Conservation (phyloP, 2,329 filamentous ascomycete species). For the Hortaea werneckii region DNA sequence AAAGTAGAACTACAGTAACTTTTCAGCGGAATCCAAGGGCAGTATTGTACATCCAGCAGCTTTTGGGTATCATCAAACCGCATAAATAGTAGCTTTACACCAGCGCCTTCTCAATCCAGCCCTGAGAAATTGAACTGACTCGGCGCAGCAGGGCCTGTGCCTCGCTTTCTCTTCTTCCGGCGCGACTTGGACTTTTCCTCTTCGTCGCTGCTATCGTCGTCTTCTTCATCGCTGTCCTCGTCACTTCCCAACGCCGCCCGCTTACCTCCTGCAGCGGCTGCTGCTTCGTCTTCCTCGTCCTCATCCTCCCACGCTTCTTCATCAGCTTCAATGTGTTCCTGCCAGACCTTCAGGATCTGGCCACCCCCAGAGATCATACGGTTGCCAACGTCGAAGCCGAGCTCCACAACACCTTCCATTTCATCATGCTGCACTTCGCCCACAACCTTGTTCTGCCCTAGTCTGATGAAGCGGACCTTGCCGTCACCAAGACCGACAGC, state of each 20-base stretch:
- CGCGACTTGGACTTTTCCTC: slow-evolving; percentile 27
- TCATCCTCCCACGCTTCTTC: slow-evolving; percentile 37
- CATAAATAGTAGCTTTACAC: background rate
- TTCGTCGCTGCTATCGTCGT: slow-evolving; percentile 24
- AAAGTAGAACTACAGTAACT: too few species aligned
- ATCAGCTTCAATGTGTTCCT: slow-evolving; percentile 52
- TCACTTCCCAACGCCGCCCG: slow-evolving; percentile 18
- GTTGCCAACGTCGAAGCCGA: slow-evolving; percentile 76
- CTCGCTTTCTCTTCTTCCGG: slow-evolving; percentile 32
- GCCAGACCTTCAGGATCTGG: slow-evolving; percentile 80
- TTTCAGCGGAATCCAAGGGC: too few species aligned
- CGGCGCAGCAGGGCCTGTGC: slow-evolving; percentile 17
- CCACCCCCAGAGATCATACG: slow-evolving; percentile 87
- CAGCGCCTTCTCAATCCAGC: slow-evolving; percentile 11
- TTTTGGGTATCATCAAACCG: background rate
- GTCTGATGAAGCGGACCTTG: slow-evolving; percentile 62
- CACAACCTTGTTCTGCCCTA: slow-evolving; percentile 63
- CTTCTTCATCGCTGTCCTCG: slow-evolving; percentile 33
- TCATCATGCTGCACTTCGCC: slow-evolving; percentile 67
- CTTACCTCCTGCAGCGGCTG: slow-evolving; percentile 38
- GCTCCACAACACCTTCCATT: slow-evolving; percentile 68
- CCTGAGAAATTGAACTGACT: slow-evolving; percentile 14
- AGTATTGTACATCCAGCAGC: background rate
- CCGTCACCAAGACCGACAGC: slow-evolving; percentile 78
- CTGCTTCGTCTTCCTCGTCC: slow-evolving; percentile 26